Base-by-base conservation (phyloP, 2,329 filamentous ascomycete species). In the Venturia asperata region DNA sequence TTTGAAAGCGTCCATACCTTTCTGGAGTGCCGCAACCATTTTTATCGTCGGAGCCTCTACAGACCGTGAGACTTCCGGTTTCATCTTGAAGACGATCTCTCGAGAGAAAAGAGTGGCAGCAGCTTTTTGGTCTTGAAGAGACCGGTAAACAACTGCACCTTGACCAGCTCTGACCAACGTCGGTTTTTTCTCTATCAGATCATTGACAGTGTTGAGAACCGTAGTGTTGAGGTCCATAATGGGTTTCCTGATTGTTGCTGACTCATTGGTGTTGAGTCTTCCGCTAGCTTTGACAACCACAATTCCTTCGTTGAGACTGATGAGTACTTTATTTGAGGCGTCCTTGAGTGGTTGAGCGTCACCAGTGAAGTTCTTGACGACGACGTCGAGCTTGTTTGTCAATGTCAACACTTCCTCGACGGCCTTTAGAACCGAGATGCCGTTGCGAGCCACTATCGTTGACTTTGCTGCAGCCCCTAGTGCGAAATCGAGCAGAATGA, bases 71-170 rank as follows among this genome's bases (percentile, higher is more conserved):
- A 24, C n/a, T 17, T n/a, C 30, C 5, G 27, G 30, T 1, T 10
- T 10, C 21, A 60, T 9, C 56, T 60, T 60, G 56, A 27, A 3
- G 15, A 42, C 37, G 27, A 60, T 60, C 7, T 2, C 30, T 37
- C 19, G 19, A 17, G 56, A 19, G 56, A 60, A 30, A 21, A 10
- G 4, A 37, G 6, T 19, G 17, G 30, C 30, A 21, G 39, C 56
- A 39, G 30, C 27, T n/a, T 13, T 37, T 37, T 60, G 56, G n/a
- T 60, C 56, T 37, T 34, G 56, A 10, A 60, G 56, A 60, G 56
- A 60, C 56, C 27, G 21, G 30, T 39, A 60, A 24, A 60, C 30
- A 21, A 42, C 9, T n/a, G 30, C 56, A 21, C 27, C 56, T 37
- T 60, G 56, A 39, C 56, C 56, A 24, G 56, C 27, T 37, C 2